phyloP scores from a whole-genome alignment of 768 basidiomycete genomes.

The Pleurotus sapidus region DNA sequence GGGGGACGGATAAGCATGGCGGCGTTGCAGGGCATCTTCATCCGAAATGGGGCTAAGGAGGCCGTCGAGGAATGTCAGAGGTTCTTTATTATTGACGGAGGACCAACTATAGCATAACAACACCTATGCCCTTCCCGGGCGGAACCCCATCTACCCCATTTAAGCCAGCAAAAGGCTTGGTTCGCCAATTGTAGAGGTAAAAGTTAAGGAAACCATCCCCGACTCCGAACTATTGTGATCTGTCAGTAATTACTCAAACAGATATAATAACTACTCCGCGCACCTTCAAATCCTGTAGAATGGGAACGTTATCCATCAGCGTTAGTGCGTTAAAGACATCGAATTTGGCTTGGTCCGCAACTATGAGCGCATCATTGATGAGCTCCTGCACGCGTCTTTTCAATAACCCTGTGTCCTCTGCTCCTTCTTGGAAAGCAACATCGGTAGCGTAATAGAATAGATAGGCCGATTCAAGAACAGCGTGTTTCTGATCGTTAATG shows the following conservation, averaged over 20 bases:
- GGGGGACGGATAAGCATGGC: conserved; percentile 89
- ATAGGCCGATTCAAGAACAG: conserved; percentile 87
- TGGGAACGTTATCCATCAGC: conserved; percentile 86
- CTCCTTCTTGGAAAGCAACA: conserved; percentile 57
- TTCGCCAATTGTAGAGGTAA: conserved; percentile 96
- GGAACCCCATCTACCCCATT: conserved; percentile 42
- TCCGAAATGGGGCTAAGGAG: conserved; percentile 60
- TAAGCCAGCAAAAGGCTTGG: conserved; percentile 73
- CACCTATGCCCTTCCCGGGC: conserved; percentile 82
- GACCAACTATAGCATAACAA: conserved; percentile 79
- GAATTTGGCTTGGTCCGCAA: conserved; percentile 83
- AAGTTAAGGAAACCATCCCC: conserved; percentile 92
- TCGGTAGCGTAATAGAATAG: conserved; percentile 94
- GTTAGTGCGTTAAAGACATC: conserved; percentile 97
- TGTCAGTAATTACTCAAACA: not conserved
- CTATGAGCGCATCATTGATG: conserved; percentile 74
- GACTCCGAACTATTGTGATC: conserved; percentile 68
- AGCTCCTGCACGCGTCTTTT: conserved; percentile 70
- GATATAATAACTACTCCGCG: conserved; percentile 12
- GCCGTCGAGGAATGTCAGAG: conserved; percentile 52
- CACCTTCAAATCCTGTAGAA: conserved; percentile 85
- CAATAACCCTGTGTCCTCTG: conserved; percentile 59
- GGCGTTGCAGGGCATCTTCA: conserved; percentile 92
- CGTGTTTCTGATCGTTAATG: conserved; percentile 71
- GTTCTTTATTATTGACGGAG: conserved; percentile 33